A percentile compares a stretch with the other conserved stretches of the same genome.
Conservation (phyloP, 805 yeast genomes). For the Yamadazyma nakazawae region DNA sequence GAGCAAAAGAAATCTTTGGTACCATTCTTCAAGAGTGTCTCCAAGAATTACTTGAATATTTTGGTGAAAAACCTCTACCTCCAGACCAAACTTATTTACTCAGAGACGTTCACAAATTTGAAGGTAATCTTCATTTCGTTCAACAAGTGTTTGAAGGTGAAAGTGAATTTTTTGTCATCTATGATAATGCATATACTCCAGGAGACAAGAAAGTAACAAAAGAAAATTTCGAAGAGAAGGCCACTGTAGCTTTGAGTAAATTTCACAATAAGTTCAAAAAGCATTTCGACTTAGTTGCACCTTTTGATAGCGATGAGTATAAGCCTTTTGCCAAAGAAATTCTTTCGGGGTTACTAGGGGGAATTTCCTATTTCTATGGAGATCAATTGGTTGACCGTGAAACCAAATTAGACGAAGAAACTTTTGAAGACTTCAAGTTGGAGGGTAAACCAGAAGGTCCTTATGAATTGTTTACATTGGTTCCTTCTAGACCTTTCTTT, state of each 20-base stretch:
- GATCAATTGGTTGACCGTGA: slow-evolving; percentile 75
- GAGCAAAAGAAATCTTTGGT: slow-evolving; percentile 70
- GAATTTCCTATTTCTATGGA: slow-evolving; percentile 85
- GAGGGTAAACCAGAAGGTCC: slow-evolving; percentile 73
- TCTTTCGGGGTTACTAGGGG: slow-evolving; percentile 82
- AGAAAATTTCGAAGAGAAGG: slow-evolving; percentile 32
- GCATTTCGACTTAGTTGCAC: slow-evolving; percentile 50
- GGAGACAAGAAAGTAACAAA: slow-evolving; percentile 33
- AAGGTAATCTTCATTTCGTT: slow-evolving; percentile 75
- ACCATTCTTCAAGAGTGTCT: slow-evolving; percentile 69
- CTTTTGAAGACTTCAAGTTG: slow-evolving; percentile 44
- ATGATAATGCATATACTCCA: slow-evolving; percentile 44
- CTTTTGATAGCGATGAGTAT: slow-evolving; percentile 47
- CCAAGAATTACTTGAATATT: slow-evolving; percentile 35
- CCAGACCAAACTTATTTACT: slow-evolving; percentile 51
- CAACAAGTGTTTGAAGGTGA: slow-evolving; percentile 74
- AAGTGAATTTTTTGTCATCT: slow-evolving; percentile 72
- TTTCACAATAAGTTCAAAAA: slow-evolving; percentile 53
- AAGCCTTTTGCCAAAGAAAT: slow-evolving; percentile 69
- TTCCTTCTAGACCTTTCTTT: slow-evolving; percentile 90
- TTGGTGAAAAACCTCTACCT: slow-evolving; percentile 30
- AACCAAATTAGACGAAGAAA: slow-evolving; percentile 65
- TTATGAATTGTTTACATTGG: slow-evolving; percentile 68
- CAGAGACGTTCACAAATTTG: slow-evolving; percentile 55
- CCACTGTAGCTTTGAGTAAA: slow-evolving; percentile 27